Conservation (phyloP, 306 rosid genomes). For the Lithocarpus polystachyus region DNA sequence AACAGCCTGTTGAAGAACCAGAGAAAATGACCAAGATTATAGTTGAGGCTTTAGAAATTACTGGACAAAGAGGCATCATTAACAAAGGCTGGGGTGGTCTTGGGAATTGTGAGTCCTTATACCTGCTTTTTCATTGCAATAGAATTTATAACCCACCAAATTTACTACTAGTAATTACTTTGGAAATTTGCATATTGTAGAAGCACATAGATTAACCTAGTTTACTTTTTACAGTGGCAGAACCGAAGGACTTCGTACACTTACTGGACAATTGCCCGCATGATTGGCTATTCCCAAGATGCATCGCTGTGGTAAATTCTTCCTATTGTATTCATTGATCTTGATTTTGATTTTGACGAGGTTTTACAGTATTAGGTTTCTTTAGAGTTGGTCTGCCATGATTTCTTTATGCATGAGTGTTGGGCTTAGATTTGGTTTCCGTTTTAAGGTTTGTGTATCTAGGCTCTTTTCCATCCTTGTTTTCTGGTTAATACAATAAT, state of each 20-base stretch:
- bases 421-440: not conserved
- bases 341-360: not conserved
- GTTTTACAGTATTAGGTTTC: not conserved
- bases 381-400: not conserved
- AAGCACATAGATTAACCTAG: slow-evolving; percentile 20
- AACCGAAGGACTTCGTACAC: slow-evolving; percentile 55
- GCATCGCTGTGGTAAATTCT: slow-evolving; percentile 74
- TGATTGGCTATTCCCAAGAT: slow-evolving; percentile 90
- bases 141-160: not conserved
- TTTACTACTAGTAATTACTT: not conserved
- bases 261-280: slow-evolving; percentile 89
- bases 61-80: slow-evolving; percentile 85
- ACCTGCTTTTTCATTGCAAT: slow-evolving; percentile 21
- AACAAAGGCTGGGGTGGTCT: slow-evolving; percentile 98
- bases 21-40: slow-evolving; percentile 71
- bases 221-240: slow-evolving; percentile 59
- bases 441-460: not conserved
- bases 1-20: slow-evolving; percentile 78
- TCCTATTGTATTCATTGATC: not conserved
- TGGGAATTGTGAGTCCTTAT: slow-evolving; percentile 66
- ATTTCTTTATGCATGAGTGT: not conserved
- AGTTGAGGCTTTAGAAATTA: slow-evolving; percentile 71
- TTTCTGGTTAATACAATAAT: not conserved
- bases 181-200: slow-evolving; percentile 18
- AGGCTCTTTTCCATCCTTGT: not conserved